These are phyloP conservation scores for Pleoardoris graminearum DNA, from an alignment of 2,329 filamentous ascomycete species.

Conservation along the genomic window DNA sequence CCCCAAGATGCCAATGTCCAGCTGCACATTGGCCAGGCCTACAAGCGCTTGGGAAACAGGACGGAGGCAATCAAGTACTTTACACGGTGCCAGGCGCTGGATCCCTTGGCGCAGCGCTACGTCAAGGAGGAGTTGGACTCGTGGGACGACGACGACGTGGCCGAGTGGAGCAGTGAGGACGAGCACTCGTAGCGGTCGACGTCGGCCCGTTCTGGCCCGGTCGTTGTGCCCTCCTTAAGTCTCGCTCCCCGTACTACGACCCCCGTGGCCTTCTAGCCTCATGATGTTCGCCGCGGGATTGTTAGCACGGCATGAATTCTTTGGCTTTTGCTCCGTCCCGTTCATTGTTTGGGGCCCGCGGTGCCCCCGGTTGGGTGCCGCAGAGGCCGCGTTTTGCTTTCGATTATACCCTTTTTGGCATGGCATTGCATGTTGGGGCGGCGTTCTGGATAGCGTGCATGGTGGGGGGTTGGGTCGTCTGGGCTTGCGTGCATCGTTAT, in stretches of 20 bases:
- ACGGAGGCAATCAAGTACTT: slow-evolving; percentile 88
- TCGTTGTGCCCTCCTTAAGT: neutral
- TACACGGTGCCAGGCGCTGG: slow-evolving; percentile 90
- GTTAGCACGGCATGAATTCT: too few species aligned
- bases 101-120: slow-evolving; percentile 92
- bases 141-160: slow-evolving; percentile 72
- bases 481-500: too few species aligned
- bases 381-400: neutral
- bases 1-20: slow-evolving; percentile 96
- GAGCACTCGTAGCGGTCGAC: slow-evolving; percentile 15
- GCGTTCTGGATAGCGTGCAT: neutral
- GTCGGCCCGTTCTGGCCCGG: neutral
- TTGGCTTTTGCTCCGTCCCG: too few species aligned
- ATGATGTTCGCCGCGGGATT: too few species aligned
- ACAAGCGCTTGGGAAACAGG: slow-evolving; percentile 62
- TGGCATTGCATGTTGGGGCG: neutral
- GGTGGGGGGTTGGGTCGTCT: neutral
- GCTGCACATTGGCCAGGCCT: slow-evolving; percentile 83
- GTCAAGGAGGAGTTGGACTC: slow-evolving; percentile 98
- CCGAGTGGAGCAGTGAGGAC: slow-evolving; percentile 40
- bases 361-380: too few species aligned
- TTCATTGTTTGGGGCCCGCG: too few species aligned
- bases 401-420: neutral
- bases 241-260: too few species aligned
- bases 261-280: too few species aligned